Evolutionary conservation across 164 flowering plant species (phyloP).

Genomic region (Stephania cephalantha): DNA sequence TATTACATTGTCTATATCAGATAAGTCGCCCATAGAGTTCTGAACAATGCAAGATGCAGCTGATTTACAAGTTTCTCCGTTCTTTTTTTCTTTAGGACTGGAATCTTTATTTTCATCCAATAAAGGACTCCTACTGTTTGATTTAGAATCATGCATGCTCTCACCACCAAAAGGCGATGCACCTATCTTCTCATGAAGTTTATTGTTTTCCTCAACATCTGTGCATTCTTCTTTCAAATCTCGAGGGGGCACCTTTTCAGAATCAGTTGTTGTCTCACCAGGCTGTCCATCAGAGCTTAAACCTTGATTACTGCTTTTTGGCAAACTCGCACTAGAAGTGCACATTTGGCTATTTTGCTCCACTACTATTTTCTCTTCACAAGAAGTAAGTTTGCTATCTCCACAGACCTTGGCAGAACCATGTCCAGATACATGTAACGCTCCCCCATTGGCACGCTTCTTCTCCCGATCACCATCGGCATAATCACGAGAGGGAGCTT

Average conservation of each 20-base stretch:
- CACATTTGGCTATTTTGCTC: constrained; percentile 18
- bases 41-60: background rate
- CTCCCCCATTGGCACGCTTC: constrained; percentile 14
- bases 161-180: constrained; percentile 7
- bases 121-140: background rate
- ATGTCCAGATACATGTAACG: constrained; percentile 11
- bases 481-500: constrained; percentile 17
- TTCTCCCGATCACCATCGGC: constrained; percentile 29
- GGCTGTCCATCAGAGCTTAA: constrained; percentile 22
- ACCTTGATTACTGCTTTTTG: constrained; percentile 18
- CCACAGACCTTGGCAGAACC: background rate
- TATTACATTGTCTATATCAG: constrained; percentile 6
- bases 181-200: constrained; percentile 9
- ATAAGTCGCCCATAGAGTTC: constrained; percentile 10
- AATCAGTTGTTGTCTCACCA: constrained; percentile 15
- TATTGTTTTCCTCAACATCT: constrained; percentile 10
- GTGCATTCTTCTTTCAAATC: constrained; percentile 8
- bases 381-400: background rate
- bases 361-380: constrained; percentile 20
- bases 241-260: constrained; percentile 1
- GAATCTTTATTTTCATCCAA: constrained; percentile 11
- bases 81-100: constrained; percentile 11
- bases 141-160: constrained; percentile 6
- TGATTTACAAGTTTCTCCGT: constrained; percentile 1
- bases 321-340: constrained; percentile 26